These are phyloP conservation scores for Alternaria panax DNA, from an alignment of 2,329 filamentous ascomycete species.

Conservation along the genomic window DNA sequence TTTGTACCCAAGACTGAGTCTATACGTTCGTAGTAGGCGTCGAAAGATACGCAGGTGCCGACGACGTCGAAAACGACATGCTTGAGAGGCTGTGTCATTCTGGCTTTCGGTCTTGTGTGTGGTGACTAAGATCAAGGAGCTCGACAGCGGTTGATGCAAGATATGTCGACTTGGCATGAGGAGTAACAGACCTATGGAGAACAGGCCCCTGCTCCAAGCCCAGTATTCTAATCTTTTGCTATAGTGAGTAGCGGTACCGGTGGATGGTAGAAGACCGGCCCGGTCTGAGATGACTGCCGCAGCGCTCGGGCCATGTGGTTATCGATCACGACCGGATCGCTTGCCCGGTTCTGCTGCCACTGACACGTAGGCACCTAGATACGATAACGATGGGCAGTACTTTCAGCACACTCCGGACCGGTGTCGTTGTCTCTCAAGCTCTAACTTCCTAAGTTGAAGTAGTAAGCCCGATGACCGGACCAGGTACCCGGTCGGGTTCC, in stretches of 20 bases:
- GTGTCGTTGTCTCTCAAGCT: neutral
- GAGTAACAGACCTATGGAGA: neutral
- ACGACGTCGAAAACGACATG: conserved; percentile 23
- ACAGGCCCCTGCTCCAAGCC: neutral
- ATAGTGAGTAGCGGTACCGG: neutral
- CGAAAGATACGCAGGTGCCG: conserved; percentile 21
- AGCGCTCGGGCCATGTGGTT: neutral
- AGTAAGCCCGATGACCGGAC: neutral
- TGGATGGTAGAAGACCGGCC: neutral
- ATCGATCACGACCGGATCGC: neutral
- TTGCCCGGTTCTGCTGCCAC: conserved; percentile 4
- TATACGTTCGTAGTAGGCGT: conserved; percentile 20
- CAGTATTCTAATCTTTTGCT: neutral
- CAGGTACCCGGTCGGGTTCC: conserved; percentile 1
- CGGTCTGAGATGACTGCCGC: conserved; percentile 1
- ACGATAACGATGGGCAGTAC: neutral
- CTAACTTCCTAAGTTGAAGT: neutral
- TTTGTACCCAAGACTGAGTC: conserved; percentile 13
- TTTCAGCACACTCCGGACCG: conserved; percentile 1
- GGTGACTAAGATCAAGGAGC: neutral
- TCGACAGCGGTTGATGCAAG: neutral
- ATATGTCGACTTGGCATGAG: neutral
- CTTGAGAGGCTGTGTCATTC: conserved; percentile 11
- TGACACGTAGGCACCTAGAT: conserved; percentile 2
- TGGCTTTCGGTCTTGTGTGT: neutral